Conservation (phyloP, 1,284 basidiomycete species). For the Moesziomyces aphidis region DNA sequence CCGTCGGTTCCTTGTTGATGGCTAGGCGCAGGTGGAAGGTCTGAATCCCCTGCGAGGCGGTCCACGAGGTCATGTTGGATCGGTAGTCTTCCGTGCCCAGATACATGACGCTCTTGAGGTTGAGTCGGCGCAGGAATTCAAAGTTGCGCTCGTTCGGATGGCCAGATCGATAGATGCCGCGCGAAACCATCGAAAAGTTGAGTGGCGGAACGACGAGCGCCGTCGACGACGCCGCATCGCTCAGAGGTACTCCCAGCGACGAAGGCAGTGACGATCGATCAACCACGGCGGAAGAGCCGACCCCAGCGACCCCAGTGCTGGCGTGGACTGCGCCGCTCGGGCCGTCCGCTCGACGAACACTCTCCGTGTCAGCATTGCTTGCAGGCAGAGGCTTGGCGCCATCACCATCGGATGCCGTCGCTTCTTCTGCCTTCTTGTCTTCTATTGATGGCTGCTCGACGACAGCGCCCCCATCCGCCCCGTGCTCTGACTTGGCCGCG, state of each 20-base stretch:
- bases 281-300: not conserved
- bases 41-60: slow-evolving; percentile 39
- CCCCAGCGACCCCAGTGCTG: not conserved
- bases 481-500: not conserved
- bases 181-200: slow-evolving; percentile 65
- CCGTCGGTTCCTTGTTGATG: slow-evolving; percentile 66
- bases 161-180: slow-evolving; percentile 64
- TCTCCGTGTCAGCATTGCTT: too few species aligned
- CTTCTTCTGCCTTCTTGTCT: not conserved
- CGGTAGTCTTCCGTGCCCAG: slow-evolving; percentile 65
- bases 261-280: not conserved
- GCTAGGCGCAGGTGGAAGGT: slow-evolving; percentile 60
- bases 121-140: slow-evolving; percentile 58
- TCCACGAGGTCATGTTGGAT: slow-evolving; percentile 53
- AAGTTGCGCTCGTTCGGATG: slow-evolving; percentile 67
- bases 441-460: not conserved
- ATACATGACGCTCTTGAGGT: slow-evolving; percentile 61
- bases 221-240: slow-evolving; percentile 10
- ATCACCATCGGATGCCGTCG: not conserved
- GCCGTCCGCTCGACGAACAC: too few species aligned
- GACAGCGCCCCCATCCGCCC: not conserved
- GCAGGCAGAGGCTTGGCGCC: not conserved
- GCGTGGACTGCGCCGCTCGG: too few species aligned
- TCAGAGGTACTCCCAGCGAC: not conserved
- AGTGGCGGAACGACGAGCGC: slow-evolving; percentile 63